Percentiles rank a stretch among this genome's conserved stretches.
phyloP scores from a whole-genome alignment of 495 filamentous ascomycete species.

The Aspergillus kassunensis region DNA sequence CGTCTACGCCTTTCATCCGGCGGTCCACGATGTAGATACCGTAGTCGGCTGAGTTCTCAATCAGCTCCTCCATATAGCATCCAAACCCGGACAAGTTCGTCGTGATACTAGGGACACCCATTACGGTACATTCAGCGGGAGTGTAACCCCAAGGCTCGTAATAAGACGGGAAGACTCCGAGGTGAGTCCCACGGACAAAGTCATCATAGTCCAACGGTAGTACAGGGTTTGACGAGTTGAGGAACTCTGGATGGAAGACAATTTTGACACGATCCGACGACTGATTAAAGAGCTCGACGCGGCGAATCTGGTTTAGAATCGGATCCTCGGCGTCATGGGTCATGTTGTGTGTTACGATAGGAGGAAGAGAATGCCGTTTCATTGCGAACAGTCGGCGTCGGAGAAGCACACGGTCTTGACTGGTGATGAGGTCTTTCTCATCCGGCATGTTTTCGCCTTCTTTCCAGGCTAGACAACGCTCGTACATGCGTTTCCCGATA shows the following conservation, averaged over 20 bases:
- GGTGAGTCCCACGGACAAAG: conserved; percentile 93
- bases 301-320: conserved; percentile 91
- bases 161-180: conserved; percentile 95
- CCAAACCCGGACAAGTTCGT: conserved; percentile 97
- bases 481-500: conserved; percentile 90
- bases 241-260: conserved; percentile 96
- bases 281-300: conserved; percentile 96
- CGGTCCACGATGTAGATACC: conserved; percentile 99
- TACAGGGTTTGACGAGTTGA: conserved; percentile 92
- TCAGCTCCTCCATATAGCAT: conserved; percentile 99
- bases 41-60: conserved; percentile 96
- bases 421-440: conserved; percentile 89
- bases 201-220: conserved; percentile 96
- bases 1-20: conserved; percentile 91
- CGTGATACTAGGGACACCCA: conserved; percentile 98
- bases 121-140: conserved; percentile 96
- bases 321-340: conserved; percentile 88
- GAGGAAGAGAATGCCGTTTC: conserved; percentile 85
- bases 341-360: conserved; percentile 99
- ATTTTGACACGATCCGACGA: conserved; percentile 93
- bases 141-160: conserved; percentile 99
- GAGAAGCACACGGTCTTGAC: conserved; percentile 88
- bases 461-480: conserved; percentile 87
- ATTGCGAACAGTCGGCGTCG: conserved; percentile 90
- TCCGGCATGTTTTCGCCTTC: conserved; percentile 90